Conservation (phyloP, 1,139 yeast species). For the Pichia sp. region DNA sequence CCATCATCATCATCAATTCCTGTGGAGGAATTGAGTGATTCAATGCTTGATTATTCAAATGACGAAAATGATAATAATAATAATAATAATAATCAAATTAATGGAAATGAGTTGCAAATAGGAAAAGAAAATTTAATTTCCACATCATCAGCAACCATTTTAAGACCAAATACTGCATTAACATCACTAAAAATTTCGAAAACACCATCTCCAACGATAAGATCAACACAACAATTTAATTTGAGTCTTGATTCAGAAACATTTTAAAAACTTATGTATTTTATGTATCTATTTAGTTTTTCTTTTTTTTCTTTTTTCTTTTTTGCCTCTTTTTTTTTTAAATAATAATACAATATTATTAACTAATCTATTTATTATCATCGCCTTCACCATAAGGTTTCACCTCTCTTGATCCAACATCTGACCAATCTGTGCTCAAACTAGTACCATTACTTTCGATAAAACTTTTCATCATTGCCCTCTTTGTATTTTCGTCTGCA, state of each 20-base stretch:
- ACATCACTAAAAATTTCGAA: neutral
- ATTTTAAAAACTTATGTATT: constrained; percentile 12
- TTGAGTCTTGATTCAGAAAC: constrained; percentile 25
- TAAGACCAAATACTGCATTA: neutral
- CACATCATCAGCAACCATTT: constrained; percentile 1
- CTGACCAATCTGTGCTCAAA: constrained; percentile 91
- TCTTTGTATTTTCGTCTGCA: constrained; percentile 80
- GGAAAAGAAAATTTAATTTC: neutral
- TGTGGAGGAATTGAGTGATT: constrained; percentile 25
- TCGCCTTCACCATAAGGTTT: constrained; percentile 66
- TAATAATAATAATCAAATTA: neutral
- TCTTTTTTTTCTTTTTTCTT: no score
- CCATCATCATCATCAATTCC: constrained; percentile 7
- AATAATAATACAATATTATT: neutral
- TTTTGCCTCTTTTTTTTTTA: neutral
- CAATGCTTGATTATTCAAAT: constrained; percentile 25
- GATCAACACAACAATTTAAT: constrained; percentile 4
- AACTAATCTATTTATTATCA: neutral
- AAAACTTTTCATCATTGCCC: constrained; percentile 97
- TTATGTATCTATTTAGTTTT: neutral
- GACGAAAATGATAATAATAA: constrained; percentile 12
- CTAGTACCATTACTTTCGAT: constrained; percentile 94
- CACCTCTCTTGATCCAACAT: constrained; percentile 61
- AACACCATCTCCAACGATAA: neutral
- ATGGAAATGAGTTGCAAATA: constrained; percentile 2